Conservation (phyloP, 352 stramenopile genomes). For the Saprolegnia diclina region DNA sequence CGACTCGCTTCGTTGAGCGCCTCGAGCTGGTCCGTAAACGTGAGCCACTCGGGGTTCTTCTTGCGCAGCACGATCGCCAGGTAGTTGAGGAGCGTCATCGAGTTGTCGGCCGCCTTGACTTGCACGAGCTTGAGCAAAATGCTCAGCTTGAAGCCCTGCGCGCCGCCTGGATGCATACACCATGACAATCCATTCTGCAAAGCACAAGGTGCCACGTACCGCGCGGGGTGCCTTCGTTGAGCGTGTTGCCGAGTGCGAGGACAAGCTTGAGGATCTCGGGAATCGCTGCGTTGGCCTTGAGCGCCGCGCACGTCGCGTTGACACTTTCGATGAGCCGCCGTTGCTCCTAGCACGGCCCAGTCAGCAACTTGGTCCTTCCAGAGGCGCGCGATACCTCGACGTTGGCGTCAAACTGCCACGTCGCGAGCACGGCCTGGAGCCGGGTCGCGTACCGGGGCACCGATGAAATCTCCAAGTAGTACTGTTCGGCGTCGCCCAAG, state of each 20-base stretch:
- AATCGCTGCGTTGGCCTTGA: constrained; percentile 83
- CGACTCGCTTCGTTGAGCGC: constrained; percentile 71
- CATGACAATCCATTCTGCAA: too few relatives aligned
- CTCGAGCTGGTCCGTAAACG: constrained; percentile 67
- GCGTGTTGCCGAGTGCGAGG: constrained; percentile 82
- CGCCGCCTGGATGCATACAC: constrained; percentile 43
- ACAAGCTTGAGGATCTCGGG: constrained; percentile 83
- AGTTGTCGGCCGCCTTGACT: constrained; percentile 79
- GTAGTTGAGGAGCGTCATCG: constrained; percentile 78
- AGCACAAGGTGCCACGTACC: neutral
- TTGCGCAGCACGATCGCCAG: constrained; percentile 60
- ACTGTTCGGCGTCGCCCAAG: constrained; percentile 74
- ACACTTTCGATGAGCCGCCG: constrained; percentile 73
- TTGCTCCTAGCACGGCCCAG: constrained; percentile 37
- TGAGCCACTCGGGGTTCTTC: constrained; percentile 58
- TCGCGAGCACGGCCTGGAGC: constrained; percentile 72
- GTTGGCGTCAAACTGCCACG: constrained; percentile 79
- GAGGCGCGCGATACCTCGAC: constrained; percentile 33
- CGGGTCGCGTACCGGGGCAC: constrained; percentile 58
- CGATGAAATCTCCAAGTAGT: constrained; percentile 61
- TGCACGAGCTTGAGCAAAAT: constrained; percentile 86
- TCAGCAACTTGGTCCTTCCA: neutral
- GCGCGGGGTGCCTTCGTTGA: constrained; percentile 83
- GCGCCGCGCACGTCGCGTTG: constrained; percentile 80
- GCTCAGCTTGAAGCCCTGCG: constrained; percentile 83